Evolutionary conservation across 208 protist genomes (phyloP).

Genomic region (Crithidia bombi): DNA sequence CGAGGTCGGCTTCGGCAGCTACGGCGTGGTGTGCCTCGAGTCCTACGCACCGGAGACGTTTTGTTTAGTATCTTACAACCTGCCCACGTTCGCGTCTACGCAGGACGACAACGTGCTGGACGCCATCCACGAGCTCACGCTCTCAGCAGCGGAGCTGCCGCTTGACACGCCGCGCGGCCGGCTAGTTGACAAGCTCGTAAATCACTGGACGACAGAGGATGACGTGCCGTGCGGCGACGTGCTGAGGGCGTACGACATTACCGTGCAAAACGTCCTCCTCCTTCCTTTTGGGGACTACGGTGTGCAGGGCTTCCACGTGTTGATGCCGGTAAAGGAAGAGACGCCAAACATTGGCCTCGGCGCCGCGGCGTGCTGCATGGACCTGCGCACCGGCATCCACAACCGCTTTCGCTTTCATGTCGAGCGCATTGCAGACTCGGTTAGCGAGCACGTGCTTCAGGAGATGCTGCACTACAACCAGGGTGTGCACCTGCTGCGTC

Average conservation of each 20-base stretch:
- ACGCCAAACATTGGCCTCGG: conserved; percentile 85
- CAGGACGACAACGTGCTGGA: conserved; percentile 80
- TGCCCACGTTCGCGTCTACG: conserved; percentile 67
- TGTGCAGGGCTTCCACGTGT: conserved; percentile 82
- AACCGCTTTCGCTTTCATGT: conserved; percentile 92
- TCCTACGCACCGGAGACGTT: conserved; percentile 87
- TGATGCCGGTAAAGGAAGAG: conserved; percentile 68
- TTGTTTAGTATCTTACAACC: conserved; percentile 78
- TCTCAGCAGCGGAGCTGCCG: conserved; percentile 85
- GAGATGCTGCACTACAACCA: conserved; percentile 88
- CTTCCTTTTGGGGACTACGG: conserved; percentile 87
- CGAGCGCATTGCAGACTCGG: conserved; percentile 85
- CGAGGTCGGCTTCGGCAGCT: conserved; percentile 61
- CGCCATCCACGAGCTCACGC: conserved; percentile 85
- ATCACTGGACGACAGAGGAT: conserved; percentile 79
- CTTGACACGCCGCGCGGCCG: conserved; percentile 60
- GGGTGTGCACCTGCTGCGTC: conserved; percentile 81
- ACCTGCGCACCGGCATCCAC: conserved; percentile 89
- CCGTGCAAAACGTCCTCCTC: conserved; percentile 67
- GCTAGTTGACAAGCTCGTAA: conserved; percentile 65
- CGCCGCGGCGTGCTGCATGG: conserved; percentile 84
- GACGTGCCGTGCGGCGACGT: conserved; percentile 54
- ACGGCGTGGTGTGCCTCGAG: conserved; percentile 84
- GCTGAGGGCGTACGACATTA: conserved; percentile 62
- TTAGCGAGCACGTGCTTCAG: conserved; percentile 85